These are phyloP conservation scores for Mangifera indica DNA, from an alignment of 345 rosid species.

Conservation along the genomic window DNA sequence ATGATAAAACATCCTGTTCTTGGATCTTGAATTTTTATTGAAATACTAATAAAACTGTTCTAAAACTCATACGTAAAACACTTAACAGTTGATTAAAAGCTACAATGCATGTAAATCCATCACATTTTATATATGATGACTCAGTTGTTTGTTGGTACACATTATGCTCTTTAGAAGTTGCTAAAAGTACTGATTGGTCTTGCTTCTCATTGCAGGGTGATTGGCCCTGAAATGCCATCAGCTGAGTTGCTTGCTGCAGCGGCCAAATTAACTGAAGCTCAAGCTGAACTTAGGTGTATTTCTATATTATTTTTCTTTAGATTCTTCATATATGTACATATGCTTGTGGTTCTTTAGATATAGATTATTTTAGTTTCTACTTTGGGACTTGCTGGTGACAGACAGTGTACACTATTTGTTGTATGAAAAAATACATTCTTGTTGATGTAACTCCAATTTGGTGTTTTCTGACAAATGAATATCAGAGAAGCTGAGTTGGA, in stretches of 20 bases:
- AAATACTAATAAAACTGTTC: not conserved
- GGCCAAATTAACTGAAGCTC: slow-evolving; percentile 93
- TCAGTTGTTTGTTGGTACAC: not conserved
- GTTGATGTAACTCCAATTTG: slow-evolving; percentile 5
- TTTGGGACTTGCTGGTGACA: not conserved
- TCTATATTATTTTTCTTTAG: not conserved
- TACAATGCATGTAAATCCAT: not conserved
- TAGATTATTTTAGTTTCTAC: not conserved
- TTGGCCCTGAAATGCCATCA: slow-evolving; percentile 95
- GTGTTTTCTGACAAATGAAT: slow-evolving; percentile 22
- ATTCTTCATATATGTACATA: slow-evolving; percentile 4
- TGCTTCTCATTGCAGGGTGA: slow-evolving; percentile 48
- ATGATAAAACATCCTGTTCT: not conserved
- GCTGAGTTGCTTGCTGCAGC: slow-evolving; percentile 92
- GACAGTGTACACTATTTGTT: not conserved
- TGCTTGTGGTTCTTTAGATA: slow-evolving; percentile 1
- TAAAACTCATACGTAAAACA: not conserved
- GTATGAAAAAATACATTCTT: slow-evolving; percentile 2
- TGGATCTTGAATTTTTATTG: not conserved
- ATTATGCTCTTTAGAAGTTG: not conserved
- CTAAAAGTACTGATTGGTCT: slow-evolving; percentile 7
- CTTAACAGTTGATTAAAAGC: not conserved
- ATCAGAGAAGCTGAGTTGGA: slow-evolving; percentile 80
- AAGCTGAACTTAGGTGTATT: slow-evolving; percentile 73
- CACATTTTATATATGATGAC: not conserved